Percentiles rank a stretch among this genome's conserved stretches.
phyloP scores from a whole-genome alignment of 441 rosid species.

The Pelargonium citronellum region DNA sequence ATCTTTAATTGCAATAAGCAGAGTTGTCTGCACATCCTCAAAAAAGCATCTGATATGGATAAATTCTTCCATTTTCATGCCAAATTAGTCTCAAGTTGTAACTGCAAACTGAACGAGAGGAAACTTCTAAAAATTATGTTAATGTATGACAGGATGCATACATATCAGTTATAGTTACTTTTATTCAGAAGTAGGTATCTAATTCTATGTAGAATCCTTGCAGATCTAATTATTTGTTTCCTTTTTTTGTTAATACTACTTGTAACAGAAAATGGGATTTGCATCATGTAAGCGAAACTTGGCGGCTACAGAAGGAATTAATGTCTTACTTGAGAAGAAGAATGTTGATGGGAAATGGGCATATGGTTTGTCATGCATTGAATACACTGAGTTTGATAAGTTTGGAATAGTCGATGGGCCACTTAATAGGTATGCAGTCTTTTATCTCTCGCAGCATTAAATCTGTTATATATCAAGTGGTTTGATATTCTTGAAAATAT shows the following conservation, averaged over 20 bases:
- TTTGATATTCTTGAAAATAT: not conserved
- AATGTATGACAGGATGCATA: not conserved
- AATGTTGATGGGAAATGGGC: slow-evolving; percentile 79
- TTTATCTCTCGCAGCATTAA: slow-evolving; percentile 11
- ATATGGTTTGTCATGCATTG: slow-evolving; percentile 89
- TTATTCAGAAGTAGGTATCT: not conserved
- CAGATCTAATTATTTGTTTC: slow-evolving; percentile 12
- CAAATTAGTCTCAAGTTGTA: too few species aligned
- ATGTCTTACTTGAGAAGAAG: slow-evolving; percentile 80
- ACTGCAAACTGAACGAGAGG: too few species aligned
- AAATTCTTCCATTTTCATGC: too few species aligned
- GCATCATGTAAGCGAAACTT: slow-evolving; percentile 77
- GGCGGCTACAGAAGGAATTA: slow-evolving; percentile 83
- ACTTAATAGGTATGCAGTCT: slow-evolving; percentile 37
- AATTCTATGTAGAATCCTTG: slow-evolving; percentile 12
- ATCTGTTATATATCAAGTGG: slow-evolving; percentile 1
- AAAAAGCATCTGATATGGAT: not conserved
- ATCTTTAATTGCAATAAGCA: too few species aligned
- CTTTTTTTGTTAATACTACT: slow-evolving; percentile 14
- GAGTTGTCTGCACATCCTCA: not conserved
- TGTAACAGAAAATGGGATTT: slow-evolving; percentile 79
- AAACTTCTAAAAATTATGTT: too few species aligned
- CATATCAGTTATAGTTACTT: not conserved
- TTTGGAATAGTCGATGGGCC: slow-evolving; percentile 48
- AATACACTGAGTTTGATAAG: slow-evolving; percentile 82